phyloP scores from a whole-genome alignment of 805 yeast genomes.

The Yarrowia keelungensis region DNA sequence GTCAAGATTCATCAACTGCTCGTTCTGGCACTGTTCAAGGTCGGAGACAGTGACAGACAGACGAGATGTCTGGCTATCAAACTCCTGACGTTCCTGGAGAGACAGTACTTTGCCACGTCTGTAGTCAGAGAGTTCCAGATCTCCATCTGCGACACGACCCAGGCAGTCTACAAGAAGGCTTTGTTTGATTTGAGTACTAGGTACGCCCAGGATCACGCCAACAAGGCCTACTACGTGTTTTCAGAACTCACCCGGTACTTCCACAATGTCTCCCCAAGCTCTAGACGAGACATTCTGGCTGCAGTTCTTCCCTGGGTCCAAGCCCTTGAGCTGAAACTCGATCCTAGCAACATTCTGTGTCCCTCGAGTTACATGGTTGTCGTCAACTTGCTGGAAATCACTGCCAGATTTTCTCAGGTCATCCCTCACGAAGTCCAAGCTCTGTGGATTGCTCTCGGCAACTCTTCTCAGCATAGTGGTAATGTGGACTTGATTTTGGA shows the following conservation, averaged over 20 bases:
- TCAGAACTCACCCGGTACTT: constrained; percentile 76
- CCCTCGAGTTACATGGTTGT: constrained; percentile 66
- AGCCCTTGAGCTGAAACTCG: constrained; percentile 66
- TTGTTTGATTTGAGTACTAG: constrained; percentile 78
- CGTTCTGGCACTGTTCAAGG: constrained; percentile 76
- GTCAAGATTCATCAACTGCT: constrained; percentile 69
- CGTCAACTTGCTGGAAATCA: constrained; percentile 81
- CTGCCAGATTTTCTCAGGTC: constrained; percentile 73
- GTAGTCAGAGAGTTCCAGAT: constrained; percentile 67
- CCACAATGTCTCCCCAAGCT: constrained; percentile 62
- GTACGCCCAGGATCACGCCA: constrained; percentile 67
- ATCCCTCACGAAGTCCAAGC: constrained; percentile 91
- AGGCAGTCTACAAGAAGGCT: constrained; percentile 86
- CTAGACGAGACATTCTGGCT: constrained; percentile 79
- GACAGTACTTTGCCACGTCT: constrained; percentile 60
- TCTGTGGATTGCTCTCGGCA: constrained; percentile 93
- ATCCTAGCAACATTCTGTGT: constrained; percentile 51
- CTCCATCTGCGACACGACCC: constrained; percentile 73
- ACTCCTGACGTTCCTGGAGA: constrained; percentile 71
- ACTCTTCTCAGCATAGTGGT: constrained; percentile 62
- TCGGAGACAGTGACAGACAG: constrained; percentile 73
- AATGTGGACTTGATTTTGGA: constrained; percentile 77
- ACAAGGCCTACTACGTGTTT: constrained; percentile 65
- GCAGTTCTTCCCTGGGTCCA: constrained; percentile 94
- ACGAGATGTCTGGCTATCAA: constrained; percentile 77